Conservation (phyloP, 2,329 filamentous ascomycete genomes). For the Fusarium albidum region DNA sequence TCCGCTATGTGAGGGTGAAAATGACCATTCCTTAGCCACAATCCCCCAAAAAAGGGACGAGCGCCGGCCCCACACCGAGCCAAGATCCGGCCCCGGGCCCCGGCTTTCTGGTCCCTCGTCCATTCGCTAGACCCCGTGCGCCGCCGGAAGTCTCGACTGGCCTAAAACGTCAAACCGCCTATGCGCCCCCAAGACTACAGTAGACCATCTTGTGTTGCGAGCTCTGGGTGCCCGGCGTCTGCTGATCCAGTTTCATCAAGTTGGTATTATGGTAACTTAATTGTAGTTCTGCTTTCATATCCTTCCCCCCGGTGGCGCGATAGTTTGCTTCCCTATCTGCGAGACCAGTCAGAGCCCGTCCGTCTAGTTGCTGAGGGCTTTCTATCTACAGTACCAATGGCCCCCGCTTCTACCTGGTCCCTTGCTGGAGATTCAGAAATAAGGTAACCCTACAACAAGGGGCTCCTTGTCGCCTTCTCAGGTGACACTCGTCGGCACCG, state of each 20-base stretch:
- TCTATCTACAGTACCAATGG: constrained; percentile 12
- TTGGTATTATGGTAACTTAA: constrained; percentile 13
- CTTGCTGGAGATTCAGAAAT: constrained; percentile 15
- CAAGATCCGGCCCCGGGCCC: constrained; percentile 17
- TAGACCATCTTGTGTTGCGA: neutral
- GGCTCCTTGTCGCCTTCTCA: constrained; percentile 6
- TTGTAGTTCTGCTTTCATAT: neutral
- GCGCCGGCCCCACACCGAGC: constrained; percentile 20
- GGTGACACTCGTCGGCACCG: constrained; percentile 9
- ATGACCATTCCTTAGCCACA: constrained; percentile 7
- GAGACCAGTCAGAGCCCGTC: constrained; percentile 12
- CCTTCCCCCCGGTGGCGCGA: constrained; percentile 1
- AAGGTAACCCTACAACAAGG: constrained; percentile 4
- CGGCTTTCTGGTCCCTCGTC: constrained; percentile 1
- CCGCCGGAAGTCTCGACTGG: constrained; percentile 3
- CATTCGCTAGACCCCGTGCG: constrained; percentile 18
- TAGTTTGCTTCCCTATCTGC: constrained; percentile 8
- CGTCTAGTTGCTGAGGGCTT: constrained; percentile 15
- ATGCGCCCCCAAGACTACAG: neutral
- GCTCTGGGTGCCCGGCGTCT: neutral
- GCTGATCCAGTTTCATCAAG: neutral
- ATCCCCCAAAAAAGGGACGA: constrained; percentile 6
- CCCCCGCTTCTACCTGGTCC: constrained; percentile 7
- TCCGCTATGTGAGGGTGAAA: constrained; percentile 9
- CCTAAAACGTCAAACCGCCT: constrained; percentile 1